Conservation (phyloP, 1,284 basidiomycete species). For the Thecaphora thlaspeos region DNA sequence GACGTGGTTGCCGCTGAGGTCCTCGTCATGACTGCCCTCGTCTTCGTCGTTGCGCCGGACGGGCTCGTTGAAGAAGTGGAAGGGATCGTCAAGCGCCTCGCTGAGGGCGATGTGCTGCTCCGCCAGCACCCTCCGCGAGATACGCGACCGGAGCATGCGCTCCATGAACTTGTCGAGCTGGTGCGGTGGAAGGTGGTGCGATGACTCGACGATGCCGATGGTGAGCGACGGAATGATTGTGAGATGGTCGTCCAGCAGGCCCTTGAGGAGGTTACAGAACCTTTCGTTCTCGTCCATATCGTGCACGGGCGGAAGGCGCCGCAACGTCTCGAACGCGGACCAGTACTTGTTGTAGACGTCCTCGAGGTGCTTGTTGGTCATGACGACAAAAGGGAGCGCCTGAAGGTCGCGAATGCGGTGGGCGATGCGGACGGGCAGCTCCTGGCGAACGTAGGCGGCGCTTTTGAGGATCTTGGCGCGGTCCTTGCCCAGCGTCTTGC, state of each 20-base stretch:
- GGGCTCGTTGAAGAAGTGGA: conserved; percentile 45
- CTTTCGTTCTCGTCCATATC: conserved; percentile 73
- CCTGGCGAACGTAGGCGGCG: conserved; percentile 84
- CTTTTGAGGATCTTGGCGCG: conserved; percentile 60
- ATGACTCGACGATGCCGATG: conserved; percentile 59
- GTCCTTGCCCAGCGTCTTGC: conserved; percentile 37
- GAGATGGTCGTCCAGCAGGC: conserved; percentile 70
- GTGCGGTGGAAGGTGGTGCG: conserved; percentile 75
- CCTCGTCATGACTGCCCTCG: conserved; percentile 6
- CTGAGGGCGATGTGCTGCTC: conserved; percentile 86
- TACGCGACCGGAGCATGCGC: conserved; percentile 84
- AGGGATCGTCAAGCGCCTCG: conserved; percentile 60
- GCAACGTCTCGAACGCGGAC: conserved; percentile 63
- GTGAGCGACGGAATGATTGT: conserved; percentile 42
- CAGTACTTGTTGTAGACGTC: conserved; percentile 71
- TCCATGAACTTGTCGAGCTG: conserved; percentile 82
- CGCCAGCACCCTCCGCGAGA: conserved; percentile 81
- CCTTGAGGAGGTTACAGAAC: conserved; percentile 72
- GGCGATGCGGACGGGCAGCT: conserved; percentile 81
- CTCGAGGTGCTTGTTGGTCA: conserved; percentile 79
- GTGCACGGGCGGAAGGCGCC: conserved; percentile 72
- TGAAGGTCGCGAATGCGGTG: conserved; percentile 85
- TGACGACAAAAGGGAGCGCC: conserved; percentile 79
- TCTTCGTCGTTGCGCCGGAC: conserved; percentile 3
- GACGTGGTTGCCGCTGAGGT: conserved; percentile 63